Conservation (phyloP, 2,329 filamentous ascomycete species). For the Aspergillus tamarii region DNA sequence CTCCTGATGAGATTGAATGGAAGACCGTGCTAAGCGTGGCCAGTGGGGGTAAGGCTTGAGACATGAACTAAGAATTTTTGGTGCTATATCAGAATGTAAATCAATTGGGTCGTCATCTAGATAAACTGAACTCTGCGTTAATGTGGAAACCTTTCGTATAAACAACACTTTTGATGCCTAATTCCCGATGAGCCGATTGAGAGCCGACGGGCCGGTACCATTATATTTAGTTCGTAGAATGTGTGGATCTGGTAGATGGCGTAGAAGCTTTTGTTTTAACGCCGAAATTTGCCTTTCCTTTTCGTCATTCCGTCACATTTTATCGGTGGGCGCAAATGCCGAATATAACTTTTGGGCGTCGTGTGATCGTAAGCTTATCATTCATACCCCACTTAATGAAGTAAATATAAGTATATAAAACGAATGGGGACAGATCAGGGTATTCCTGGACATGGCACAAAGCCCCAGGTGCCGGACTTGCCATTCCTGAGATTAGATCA, state of each 20-base stretch:
- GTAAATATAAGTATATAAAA: not conserved
- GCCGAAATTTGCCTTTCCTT: not conserved
- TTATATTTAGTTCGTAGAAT: not conserved
- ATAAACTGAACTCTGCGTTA: not conserved
- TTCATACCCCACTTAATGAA: not conserved
- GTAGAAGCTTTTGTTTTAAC: not conserved
- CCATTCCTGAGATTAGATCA: not conserved
- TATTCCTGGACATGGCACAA: not conserved
- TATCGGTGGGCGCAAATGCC: not conserved
- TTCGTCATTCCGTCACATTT: not conserved
- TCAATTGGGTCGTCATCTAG: not conserved
- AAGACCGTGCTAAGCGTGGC: constrained; percentile 4
- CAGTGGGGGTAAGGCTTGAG: constrained; percentile 1
- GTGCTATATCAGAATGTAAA: not conserved
- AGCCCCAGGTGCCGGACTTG: not conserved
- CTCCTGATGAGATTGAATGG: constrained; percentile 11
- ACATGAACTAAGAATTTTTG: not conserved
- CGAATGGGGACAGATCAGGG: not conserved
- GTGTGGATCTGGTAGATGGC: not conserved
- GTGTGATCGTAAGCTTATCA: not conserved
- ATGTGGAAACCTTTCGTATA: not conserved
- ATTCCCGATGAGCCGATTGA: not conserved
- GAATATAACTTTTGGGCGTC: not conserved
- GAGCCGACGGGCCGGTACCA: not conserved
- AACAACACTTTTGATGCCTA: not conserved